These are phyloP conservation scores for Chlamydomonas sp. DNA, from an alignment of 139 green algal species.

Conservation along the genomic window DNA sequence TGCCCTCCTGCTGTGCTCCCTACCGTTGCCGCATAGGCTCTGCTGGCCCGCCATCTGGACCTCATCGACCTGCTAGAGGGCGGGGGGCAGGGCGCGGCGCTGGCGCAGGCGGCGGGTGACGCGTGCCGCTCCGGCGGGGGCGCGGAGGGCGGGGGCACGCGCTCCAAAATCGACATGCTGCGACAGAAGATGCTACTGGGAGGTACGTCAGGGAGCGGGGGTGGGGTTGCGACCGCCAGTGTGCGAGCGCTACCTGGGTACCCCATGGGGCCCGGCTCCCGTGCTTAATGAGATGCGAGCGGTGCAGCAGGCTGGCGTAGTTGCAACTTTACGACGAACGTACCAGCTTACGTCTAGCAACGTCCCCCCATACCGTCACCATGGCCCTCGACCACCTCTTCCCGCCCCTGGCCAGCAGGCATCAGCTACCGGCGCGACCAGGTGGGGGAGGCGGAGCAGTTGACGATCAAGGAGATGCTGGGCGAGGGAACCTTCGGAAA, in stretches of 20 bases:
- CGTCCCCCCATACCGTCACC: no score
- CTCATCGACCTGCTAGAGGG: constrained; percentile 36
- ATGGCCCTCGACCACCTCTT: no score
- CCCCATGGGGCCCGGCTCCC: no score
- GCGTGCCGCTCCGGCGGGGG: not conserved
- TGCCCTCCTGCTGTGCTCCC: not conserved
- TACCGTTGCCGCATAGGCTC: not conserved
- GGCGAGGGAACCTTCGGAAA: constrained; percentile 41
- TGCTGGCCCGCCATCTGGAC: constrained; percentile 33
- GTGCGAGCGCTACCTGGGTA: no score
- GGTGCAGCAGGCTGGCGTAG: no score
- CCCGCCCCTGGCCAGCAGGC: not conserved
- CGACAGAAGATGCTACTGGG: constrained; percentile 36
- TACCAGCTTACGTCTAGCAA: no score
- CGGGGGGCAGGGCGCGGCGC: not conserved
- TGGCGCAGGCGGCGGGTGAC: not conserved
- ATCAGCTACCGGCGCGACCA: constrained; percentile 18
- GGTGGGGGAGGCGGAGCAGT: constrained; percentile 34
- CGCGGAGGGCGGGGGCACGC: not conserved
- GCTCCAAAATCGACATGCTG: constrained; percentile 12
- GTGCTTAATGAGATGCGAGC: no score
- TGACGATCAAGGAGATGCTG: constrained; percentile 29
- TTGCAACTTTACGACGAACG: no score
- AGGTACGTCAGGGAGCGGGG: no score
- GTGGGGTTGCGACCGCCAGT: no score